A percentile compares a stretch with the other conserved stretches of the same genome.
phyloP scores from a whole-genome alignment of 192 early-diverging fungal genomes.

The Chytriomyces hyalinus region DNA sequence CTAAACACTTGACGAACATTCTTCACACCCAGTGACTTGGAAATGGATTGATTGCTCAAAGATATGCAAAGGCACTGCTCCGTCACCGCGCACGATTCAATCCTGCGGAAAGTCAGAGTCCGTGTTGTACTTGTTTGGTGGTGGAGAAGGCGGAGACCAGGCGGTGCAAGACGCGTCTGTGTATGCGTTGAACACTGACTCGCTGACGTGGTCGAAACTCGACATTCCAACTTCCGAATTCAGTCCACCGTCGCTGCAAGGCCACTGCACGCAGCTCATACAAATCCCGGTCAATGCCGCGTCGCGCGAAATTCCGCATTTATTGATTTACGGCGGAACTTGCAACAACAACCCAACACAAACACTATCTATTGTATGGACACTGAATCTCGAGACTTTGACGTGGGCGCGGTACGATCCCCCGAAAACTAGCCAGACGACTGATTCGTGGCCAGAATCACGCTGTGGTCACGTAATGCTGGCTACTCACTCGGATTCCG shows the following conservation, averaged over 20 bases:
- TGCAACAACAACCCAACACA: not conserved
- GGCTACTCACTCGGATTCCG: not conserved
- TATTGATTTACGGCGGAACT: not conserved
- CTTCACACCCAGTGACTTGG: not conserved
- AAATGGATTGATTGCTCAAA: not conserved
- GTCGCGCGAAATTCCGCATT: not conserved
- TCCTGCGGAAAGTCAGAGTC: not conserved
- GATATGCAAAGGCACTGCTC: not conserved
- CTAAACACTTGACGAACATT: not conserved
- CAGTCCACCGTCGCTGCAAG: slow-evolving; percentile 9
- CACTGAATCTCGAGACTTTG: not conserved
- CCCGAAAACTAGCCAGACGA: not conserved
- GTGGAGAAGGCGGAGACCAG: slow-evolving; percentile 1
- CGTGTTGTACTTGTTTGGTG: not conserved
- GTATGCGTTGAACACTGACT: not conserved
- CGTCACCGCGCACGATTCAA: slow-evolving; percentile 1
- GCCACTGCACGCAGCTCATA: not conserved
- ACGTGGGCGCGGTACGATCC: not conserved
- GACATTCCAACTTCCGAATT: not conserved
- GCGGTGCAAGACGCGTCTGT: not conserved
- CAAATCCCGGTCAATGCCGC: not conserved
- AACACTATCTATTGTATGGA: not conserved
- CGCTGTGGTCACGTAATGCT: not conserved
- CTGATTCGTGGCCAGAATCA: not conserved
- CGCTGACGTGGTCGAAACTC: slow-evolving; percentile 10